Base-by-base conservation (phyloP, 805 yeast genomes). In the Maudiozyma bulderi region DNA sequence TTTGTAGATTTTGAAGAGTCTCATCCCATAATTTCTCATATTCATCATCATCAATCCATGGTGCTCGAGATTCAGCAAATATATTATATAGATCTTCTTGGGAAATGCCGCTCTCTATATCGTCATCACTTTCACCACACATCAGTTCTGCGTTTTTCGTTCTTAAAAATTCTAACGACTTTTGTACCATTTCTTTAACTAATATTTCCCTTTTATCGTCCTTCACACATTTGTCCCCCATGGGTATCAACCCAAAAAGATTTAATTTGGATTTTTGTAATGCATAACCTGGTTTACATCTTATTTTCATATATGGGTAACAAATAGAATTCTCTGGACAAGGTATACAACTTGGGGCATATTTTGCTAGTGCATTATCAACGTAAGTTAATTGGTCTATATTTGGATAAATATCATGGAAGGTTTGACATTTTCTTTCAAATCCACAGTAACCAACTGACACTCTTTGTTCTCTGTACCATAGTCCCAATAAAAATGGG, bases 281-380 rank as follows among this genome's bases (percentile, higher is more conserved):
- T 13, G 83, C 82, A 47, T 74, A 70, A 49, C 83, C 95, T 43
- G 80, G 81, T 56, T 78, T 81, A 66, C 99, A 91, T 49, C 75
- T 80, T 8, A 86, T 59, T 46, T 74, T 70, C 57, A 84, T 70
- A 43, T 73, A 62, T 28, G 80, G 77, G 54, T 74, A 79, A 66
- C 98, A 91, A 38, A 77, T 71, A 0, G 90, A 93, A 66, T 90
- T 82, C 3, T 73, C 76, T 1, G 98, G 97, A 61, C 98, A 91
- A 29, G 77, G 77, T 4, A 76, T 67, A 68, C 99, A 91, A 0
- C 55, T 43, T 2, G 95, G 95, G 45, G 74, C 74, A 45, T 74
- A 61, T 0, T 60, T 50, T 45, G 75, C 77, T 49, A 84, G 63
- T 49, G 69, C 66, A 0, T 64, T 57, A 40, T 84, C 86, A 8